Evolutionary conservation across 192 early-diverging fungal species (phyloP).

Genomic region (Backusella luteola): DNA sequence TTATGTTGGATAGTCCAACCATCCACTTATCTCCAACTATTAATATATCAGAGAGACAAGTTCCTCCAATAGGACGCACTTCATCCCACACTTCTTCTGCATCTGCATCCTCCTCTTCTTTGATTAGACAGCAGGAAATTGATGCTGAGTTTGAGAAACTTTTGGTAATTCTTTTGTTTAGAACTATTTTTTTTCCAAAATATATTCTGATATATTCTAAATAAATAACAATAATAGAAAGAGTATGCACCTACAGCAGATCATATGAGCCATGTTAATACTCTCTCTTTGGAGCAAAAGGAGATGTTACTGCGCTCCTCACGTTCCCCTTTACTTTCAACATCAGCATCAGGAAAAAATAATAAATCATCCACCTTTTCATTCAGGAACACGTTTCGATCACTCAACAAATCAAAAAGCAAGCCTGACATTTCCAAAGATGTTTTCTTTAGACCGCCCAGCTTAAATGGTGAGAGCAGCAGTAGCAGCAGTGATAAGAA

Average conservation of each 20-base stretch:
- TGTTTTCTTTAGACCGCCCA: neutral
- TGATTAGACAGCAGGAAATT: slow-evolving; percentile 15
- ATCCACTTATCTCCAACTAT: slow-evolving; percentile 7
- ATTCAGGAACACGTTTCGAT: slow-evolving; percentile 5
- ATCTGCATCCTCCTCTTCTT: neutral
- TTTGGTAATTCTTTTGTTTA: slow-evolving; percentile 18
- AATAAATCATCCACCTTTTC: slow-evolving; percentile 20
- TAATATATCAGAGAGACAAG: neutral
- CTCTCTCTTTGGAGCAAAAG: slow-evolving; percentile 25
- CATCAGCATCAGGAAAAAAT: neutral
- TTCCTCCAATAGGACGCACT: neutral
- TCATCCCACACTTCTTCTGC: neutral
- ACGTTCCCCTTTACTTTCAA: slow-evolving; percentile 1
- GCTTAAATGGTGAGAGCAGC: neutral
- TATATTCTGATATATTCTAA: neutral
- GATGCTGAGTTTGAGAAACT: slow-evolving; percentile 31
- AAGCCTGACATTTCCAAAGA: neutral
- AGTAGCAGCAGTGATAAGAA: neutral
- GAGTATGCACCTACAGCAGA: slow-evolving; percentile 28
- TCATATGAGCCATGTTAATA: slow-evolving; percentile 17
- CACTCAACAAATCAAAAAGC: neutral
- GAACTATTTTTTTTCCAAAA: neutral
- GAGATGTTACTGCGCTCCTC: slow-evolving; percentile 22
- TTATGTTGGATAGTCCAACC: slow-evolving; percentile 6
- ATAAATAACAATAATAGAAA: slow-evolving; percentile 12